These are phyloP conservation scores for Cicer pinnatifidum DNA, from an alignment of 306 rosid genomes.

Conservation along the genomic window DNA sequence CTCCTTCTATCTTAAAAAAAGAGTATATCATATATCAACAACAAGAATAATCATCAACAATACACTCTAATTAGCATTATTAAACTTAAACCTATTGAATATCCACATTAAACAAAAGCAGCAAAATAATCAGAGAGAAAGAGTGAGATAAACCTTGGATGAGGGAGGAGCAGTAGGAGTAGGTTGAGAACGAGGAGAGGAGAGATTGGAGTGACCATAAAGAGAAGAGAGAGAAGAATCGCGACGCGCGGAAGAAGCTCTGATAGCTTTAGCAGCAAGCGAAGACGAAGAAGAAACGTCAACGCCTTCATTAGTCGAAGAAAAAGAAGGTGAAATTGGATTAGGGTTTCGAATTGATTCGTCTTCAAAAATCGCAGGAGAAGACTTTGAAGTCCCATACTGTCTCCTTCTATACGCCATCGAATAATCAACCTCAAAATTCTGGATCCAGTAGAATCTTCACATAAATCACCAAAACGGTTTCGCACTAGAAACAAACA, in stretches of 20 bases:
- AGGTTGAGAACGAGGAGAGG: constrained; percentile 46
- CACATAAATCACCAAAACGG: background rate
- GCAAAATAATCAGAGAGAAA: background rate
- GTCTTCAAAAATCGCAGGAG: constrained; percentile 42
- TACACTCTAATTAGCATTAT: background rate
- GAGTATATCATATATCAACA: background rate
- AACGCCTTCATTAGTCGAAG: constrained; percentile 11
- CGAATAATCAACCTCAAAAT: background rate
- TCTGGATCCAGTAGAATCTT: constrained; percentile 28
- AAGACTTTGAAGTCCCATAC: constrained; percentile 50
- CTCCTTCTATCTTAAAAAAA: background rate
- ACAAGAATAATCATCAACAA: constrained; percentile 8
- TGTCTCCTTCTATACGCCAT: constrained; percentile 86
- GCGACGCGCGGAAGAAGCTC: constrained; percentile 88
- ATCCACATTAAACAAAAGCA: background rate
- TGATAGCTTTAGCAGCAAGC: constrained; percentile 91
- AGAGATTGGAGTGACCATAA: constrained; percentile 61
- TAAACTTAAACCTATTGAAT: background rate
- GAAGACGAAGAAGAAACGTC: constrained; percentile 59
- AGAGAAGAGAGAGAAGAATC: constrained; percentile 93
- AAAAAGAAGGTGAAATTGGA: constrained; percentile 32
- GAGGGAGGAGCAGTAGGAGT: constrained; percentile 45
- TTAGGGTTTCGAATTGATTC: constrained; percentile 48
- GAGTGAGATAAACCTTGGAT: constrained; percentile 40
- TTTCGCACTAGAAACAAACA: constrained; percentile 10